phyloP scores from a whole-genome alignment of 2,329 filamentous ascomycete genomes.

The Penicillium sp. region DNA sequence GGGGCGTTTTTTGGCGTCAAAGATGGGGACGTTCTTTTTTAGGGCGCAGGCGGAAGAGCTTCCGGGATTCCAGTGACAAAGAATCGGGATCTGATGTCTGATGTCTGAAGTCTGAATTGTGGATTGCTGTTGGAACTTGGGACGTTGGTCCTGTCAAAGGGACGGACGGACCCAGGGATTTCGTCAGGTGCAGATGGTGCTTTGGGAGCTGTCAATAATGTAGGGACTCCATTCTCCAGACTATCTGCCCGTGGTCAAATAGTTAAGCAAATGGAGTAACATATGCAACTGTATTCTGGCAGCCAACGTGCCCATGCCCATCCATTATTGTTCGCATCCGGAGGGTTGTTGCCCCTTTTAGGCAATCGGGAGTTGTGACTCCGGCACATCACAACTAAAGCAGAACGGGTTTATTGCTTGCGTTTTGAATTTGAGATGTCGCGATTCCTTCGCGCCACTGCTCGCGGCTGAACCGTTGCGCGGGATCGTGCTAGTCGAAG shows the following conservation, averaged over 20 bases:
- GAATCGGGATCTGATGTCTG: slow-evolving; percentile 21
- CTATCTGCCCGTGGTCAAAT: background rate
- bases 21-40: background rate
- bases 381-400: slow-evolving; percentile 9
- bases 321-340: background rate
- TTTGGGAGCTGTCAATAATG: slow-evolving; percentile 3
- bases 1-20: background rate
- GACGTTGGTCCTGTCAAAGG: slow-evolving; percentile 15
- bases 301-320: background rate
- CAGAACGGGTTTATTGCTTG: background rate
- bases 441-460: slow-evolving; percentile 15
- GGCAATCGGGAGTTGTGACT: background rate
- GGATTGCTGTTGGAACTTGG: background rate
- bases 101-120: background rate
- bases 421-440: slow-evolving; percentile 12
- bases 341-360: background rate
- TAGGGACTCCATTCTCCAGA: background rate
- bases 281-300: background rate
- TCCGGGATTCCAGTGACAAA: slow-evolving; percentile 24
- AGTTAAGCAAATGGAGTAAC: background rate
- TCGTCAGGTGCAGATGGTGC: slow-evolving; percentile 16
- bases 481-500: slow-evolving; percentile 23
- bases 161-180: slow-evolving; percentile 7
- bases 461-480: slow-evolving; percentile 27
- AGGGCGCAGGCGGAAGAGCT: slow-evolving; percentile 15